Evolutionary conservation across 2,329 filamentous ascomycete species (phyloP), one percentile per base, ranked within the genome.

Genomic region (Neophaeococcomyces aloes): DNA sequence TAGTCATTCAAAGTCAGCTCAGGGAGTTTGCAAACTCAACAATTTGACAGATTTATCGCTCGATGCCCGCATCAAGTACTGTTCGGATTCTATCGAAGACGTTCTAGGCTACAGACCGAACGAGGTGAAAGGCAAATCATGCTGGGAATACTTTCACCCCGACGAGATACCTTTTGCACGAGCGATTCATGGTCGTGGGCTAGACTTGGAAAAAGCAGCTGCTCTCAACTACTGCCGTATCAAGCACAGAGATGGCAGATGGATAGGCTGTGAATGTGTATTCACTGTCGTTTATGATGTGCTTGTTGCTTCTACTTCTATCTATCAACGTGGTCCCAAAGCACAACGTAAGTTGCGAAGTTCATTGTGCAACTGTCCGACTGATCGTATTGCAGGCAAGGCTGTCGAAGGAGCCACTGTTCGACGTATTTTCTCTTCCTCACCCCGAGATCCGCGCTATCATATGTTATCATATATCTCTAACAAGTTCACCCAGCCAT

Each of bases 201-300:
- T 93, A 37, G 69, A 77, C 43, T 74, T 89, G 48, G 86, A 93
- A 66, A 91, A 87, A 61, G 86, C 86, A 13, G 85, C 86, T 3
- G 83, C 88, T 14, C 70, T 94, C 46, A 80, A 85, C 48, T 93
- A 93, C 66, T 84, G 80, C 48, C 76, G 78, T 29, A 76, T 93
- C 49, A 74, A 71, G 55, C 76, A 82, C 44, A 78, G 73, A 35
- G 68, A 81, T 56, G 83, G 82, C 13, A 68, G 73, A 42, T 93
- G 82, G 79, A 68, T 89, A 30, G 78, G 76, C 49, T 91, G 85
- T 64, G 86, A 94, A 64, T 91, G 85, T 63, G 87, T 86, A 61
- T 94, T 93, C 60, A 91, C 86, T 4, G 72, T 93, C 32, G 86
- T 93, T 33, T 83, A 93, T 61, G 82, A 93, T 71, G 84, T 91